phyloP scores from a whole-genome alignment of 495 filamentous ascomycete genomes.

The Schizothecium vesticola region DNA sequence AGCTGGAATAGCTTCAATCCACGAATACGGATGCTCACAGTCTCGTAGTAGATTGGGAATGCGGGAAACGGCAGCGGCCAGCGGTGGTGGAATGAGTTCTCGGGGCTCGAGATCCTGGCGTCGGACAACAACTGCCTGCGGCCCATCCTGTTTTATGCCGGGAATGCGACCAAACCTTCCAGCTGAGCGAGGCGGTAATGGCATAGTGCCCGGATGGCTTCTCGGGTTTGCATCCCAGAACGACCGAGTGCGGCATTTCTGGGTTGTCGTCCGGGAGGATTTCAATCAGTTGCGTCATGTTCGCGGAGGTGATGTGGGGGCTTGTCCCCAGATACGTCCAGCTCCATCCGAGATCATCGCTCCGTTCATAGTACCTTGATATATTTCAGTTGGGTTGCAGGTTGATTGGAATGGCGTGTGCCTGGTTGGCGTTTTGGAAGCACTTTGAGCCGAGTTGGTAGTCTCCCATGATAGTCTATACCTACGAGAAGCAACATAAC shows the following conservation, averaged over 20 bases:
- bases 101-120: slow-evolving; percentile 37
- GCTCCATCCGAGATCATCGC: slow-evolving; percentile 1
- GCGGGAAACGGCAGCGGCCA: slow-evolving; percentile 56
- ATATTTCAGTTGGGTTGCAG: background rate
- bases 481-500: no score
- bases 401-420: background rate
- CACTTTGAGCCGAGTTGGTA: background rate
- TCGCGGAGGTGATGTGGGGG: background rate
- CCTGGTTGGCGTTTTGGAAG: background rate
- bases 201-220: background rate
- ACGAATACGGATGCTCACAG: no score
- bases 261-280: slow-evolving; percentile 8
- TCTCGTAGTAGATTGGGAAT: no score
- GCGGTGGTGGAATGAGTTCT: slow-evolving; percentile 34
- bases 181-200: background rate
- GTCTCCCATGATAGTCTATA: background rate
- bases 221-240: background rate
- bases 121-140: slow-evolving; percentile 48
- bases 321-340: background rate
- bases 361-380: background rate
- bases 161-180: slow-evolving; percentile 44
- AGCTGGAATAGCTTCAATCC: no score
- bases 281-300: background rate
- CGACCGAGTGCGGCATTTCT: slow-evolving; percentile 7
- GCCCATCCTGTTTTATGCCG: slow-evolving; percentile 51